Evolutionary conservation across 371 early-diverging fungal species (phyloP), one percentile per base, ranked within the genome.

Genomic region (Saksenaea oblongispora): DNA sequence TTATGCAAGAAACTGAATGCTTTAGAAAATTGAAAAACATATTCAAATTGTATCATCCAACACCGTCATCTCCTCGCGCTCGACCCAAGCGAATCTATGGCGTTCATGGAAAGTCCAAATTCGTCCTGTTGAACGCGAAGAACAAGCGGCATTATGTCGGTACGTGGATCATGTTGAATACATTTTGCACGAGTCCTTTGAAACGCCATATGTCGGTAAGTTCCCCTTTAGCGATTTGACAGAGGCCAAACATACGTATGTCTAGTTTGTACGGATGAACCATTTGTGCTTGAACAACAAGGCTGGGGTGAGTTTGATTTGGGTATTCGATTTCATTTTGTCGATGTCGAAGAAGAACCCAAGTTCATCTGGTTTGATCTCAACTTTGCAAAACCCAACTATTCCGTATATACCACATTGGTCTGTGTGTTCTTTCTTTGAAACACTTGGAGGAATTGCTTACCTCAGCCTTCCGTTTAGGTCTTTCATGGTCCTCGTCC

Each of bases 241-340:
- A 5, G 28, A 60, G 34, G 41, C 28, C 37, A 35, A 36, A 59
- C n/a, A 39, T 37, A 18, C 36, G 10, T 11, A 42, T 61, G 73
- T 18, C 5, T 22, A 89, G 89, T 86, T 34, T 71, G 80, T 42
- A 70, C 67, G 15, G 84, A 78, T n/a, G 79, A 83, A 59, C 90
- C 90, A 34, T 89, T 84, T 61, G 56, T 67, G 41, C 63, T 89
- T 35, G 76, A 80, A 67, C 87, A 90, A 63, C 80, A 86, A 64
- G 90, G 90, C 18, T 90, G 90, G 90, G 90, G 90, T 44, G 88
- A 87, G 65, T 90, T 90, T 61, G 90, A 90, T 72, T 78, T 90
- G 76, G 73, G 82, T 17, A 79, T 88, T 34, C 69, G 80, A 54
- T 70, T 90, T 5, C 77, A 84, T 59, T 88, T 88, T 65, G 64